Conservation (phyloP, 176 grass and related monocot genomes). For the Guadua angustifolia region DNA sequence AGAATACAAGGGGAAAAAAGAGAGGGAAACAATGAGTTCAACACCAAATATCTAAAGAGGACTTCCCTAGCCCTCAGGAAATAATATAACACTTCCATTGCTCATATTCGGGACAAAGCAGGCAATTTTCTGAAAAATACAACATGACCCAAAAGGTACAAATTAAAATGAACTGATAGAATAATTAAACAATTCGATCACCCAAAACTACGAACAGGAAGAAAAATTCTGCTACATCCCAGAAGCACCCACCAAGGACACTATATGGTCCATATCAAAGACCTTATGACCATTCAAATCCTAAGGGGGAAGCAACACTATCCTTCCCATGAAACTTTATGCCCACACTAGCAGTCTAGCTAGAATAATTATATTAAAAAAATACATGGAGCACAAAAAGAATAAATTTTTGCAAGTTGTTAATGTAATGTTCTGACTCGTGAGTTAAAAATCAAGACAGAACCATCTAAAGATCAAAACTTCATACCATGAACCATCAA, state of each 20-base stretch:
- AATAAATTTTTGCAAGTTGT: too few relatives aligned
- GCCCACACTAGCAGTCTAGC: too few relatives aligned
- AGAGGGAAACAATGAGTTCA: not conserved
- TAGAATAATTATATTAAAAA: too few relatives aligned
- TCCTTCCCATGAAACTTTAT: too few relatives aligned
- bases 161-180: not conserved
- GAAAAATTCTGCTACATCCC: not conserved
- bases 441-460: too few relatives aligned
- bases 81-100: not conserved
- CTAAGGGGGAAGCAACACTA: too few relatives aligned
- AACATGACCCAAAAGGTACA: not conserved
- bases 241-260: not conserved
- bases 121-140: not conserved
- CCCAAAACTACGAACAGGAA: not conserved
- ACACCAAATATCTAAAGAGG: not conserved
- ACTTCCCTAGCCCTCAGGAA: not conserved
- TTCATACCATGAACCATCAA: not conserved
- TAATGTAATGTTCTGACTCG: too few relatives aligned
- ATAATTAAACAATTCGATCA: not conserved
- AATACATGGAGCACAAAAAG: too few relatives aligned
- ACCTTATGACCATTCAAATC: not conserved
- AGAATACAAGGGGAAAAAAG: not conserved
- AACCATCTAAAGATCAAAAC: not conserved
- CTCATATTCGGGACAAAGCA: not conserved
- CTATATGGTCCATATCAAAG: not conserved